Conservation (phyloP, 2,329 filamentous ascomycete species). For the Spiromastix sp. region DNA sequence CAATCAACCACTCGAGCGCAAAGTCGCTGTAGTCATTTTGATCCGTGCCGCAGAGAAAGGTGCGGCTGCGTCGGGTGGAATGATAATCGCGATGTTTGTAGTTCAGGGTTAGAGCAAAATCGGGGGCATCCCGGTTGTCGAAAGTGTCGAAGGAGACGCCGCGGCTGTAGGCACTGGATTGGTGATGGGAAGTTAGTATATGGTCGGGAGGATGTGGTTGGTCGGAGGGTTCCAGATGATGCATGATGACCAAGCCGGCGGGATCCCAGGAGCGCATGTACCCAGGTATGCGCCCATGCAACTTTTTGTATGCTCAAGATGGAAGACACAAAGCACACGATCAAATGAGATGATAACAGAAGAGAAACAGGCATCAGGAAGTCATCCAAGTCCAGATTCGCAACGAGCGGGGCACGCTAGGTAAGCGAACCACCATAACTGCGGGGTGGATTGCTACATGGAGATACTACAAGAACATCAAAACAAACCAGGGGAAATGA, state of each 20-base stretch:
- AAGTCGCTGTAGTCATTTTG: slow-evolving; percentile 88
- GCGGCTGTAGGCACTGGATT: slow-evolving; percentile 49
- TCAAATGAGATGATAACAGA: background rate
- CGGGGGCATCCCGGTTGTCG: slow-evolving; percentile 53
- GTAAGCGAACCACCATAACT: slow-evolving; percentile 3
- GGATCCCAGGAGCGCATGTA: no score
- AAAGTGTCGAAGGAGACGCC: slow-evolving; percentile 70
- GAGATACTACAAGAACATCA: background rate
- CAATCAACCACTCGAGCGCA: slow-evolving; percentile 82
- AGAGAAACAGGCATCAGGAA: background rate
- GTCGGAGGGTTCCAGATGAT: background rate
- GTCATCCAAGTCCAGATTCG: background rate
- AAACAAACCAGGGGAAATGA: background rate
- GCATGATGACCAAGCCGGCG: slow-evolving; percentile 1
- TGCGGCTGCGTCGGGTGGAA: slow-evolving; percentile 67
- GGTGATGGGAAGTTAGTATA: slow-evolving; percentile 4
- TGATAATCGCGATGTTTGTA: slow-evolving; percentile 80
- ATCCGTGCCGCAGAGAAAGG: slow-evolving; percentile 84
- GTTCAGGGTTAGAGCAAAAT: slow-evolving; percentile 72
- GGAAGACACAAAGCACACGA: background rate
- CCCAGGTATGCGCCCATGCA: no score
- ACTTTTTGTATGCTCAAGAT: no score
- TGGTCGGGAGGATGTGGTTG: background rate
- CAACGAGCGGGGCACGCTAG: slow-evolving; percentile 10
- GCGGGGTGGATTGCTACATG: slow-evolving; percentile 2